Evolutionary conservation across 805 yeast species (phyloP), one percentile per base, ranked within the genome.

Genomic region (Hanseniaspora taiwanica): DNA sequence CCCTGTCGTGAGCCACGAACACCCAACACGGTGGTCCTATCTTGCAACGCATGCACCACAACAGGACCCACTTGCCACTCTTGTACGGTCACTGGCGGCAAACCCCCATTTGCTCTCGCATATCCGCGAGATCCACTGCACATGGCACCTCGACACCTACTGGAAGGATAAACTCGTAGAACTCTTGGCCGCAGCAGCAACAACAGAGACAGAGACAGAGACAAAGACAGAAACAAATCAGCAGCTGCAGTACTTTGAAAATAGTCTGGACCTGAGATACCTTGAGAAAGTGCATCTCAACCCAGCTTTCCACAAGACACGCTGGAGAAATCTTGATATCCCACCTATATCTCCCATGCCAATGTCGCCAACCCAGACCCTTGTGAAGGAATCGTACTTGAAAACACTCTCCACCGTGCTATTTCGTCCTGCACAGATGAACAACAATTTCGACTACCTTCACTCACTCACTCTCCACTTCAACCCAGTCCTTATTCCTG

Each of bases 401-500:
- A n/a, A n/a, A n/a, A n/a, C n/a, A n/a, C n/a, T n/a, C n/a, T n/a
- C n/a, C n/a, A n/a, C n/a, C n/a, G n/a, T n/a, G n/a, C n/a, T n/a
- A n/a, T n/a, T n/a, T n/a, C n/a, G n/a, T n/a, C n/a, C n/a, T n/a
- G n/a, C n/a, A n/a, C n/a, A n/a, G n/a, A n/a, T n/a, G n/a, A n/a
- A 24, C 3, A 18, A 8, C 6, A 19, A 16, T 6, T 39, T 39
- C 27, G 18, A 27, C 3, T 5, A 41, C 18, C 10, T 41, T 7
- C 39, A 25, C 10, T 33, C 43, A 4, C 13, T 40, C 9, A 36
- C 39, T 9, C 27, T 41, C 6, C 44, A 41, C 23, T 37, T 41
- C n/a, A 41, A 41, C 18, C 43, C 43, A 13, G 17, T 29, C n/a
- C 16, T n/a, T 7, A 18, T 40, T 14, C 5, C 29, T 8, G 33